phyloP scores from a whole-genome alignment of 2,329 filamentous ascomycete species.

The Ceratocystis papillata region DNA sequence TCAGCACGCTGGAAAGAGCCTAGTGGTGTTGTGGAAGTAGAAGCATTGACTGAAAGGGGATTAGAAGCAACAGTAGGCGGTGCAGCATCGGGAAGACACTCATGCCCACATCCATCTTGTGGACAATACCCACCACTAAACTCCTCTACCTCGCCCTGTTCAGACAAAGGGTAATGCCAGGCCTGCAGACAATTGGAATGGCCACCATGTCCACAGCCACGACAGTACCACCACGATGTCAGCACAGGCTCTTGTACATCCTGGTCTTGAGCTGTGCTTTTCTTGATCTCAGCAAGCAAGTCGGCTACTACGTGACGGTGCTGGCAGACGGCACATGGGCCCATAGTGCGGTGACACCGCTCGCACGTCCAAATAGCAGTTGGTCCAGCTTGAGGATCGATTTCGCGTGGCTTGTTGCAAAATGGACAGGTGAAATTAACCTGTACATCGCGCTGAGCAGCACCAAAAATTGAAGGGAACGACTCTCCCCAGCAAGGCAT shows the following conservation, averaged over 20 bases:
- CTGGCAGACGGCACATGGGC: constrained; percentile 49
- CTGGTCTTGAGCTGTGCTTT: constrained; percentile 8
- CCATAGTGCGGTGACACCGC: constrained; percentile 43
- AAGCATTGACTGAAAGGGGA: constrained; percentile 12
- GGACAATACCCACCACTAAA: constrained; percentile 50
- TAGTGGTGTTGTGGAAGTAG: constrained; percentile 25
- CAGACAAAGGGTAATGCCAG: constrained; percentile 39
- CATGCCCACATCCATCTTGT: constrained; percentile 54
- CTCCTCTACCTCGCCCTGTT: constrained; percentile 25
- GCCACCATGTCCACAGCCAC: constrained; percentile 51
- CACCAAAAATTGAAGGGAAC: constrained; percentile 44
- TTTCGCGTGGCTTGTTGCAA: constrained; percentile 47
- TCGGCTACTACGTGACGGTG: constrained; percentile 40
- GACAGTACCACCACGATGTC: constrained; percentile 52
- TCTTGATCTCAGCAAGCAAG: constrained; percentile 30
- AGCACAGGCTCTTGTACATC: constrained; percentile 29
- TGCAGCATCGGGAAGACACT: constrained; percentile 44
- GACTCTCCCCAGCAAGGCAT: constrained; percentile 44
- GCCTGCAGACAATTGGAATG: constrained; percentile 49
- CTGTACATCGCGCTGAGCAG: constrained; percentile 45
- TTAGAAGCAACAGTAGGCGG: background rate
- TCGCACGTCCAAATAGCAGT: constrained; percentile 48
- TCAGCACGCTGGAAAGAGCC: constrained; percentile 20
- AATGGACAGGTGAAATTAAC: constrained; percentile 44
- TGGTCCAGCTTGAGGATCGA: constrained; percentile 35